Base-by-base conservation (phyloP, 257 asterid species). In the Haberlea rhodopensis region DNA sequence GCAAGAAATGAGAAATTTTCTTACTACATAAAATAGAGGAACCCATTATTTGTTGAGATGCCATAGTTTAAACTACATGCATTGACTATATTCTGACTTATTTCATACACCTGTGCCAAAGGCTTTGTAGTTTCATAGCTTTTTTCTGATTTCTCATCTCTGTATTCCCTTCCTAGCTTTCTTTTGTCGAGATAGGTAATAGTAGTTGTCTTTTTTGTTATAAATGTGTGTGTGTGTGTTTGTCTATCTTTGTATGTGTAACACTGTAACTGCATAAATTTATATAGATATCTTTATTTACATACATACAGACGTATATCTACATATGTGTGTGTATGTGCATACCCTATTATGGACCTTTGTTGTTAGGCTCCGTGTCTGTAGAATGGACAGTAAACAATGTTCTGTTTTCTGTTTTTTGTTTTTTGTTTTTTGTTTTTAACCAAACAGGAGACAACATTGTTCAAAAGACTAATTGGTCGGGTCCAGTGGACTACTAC, bases 11-110 rank as follows among this genome's bases (percentile, higher is more conserved):
- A 43, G 8, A 16, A 43, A 2, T 43, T 43, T 43, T 43, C 72
- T 40, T 43, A 29, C 55, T 45, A 51, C 65, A 29, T 65, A 57
- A 59, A 31, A 31, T 63, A 46, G 62, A 68, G 29, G 21, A 23
- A 40, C 3, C 31, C 15, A 5, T 24, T 16, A 26, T 63, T 51
- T 62, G 57, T 43, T 52, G 59, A 69, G 40, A 53, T 16, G 48
- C 40, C 62, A 8, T 68, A 31, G n/a, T 53, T 48, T 22, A 24
- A 27, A 51, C 32, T 66, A 60, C 37, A 22, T 27, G 16, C 18
- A 40, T 53, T 21, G 56, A n/a, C 37, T 63, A 27, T 55, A 29
- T 24, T 59, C 19, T 45, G n/a, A n/a, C n/a, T n/a, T n/a, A n/a
- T n/a, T n/a, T n/a, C n/a, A n/a, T n/a, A n/a, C n/a, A n/a, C n/a